A percentile compares a stretch with the other conserved stretches of the same genome.
phyloP scores from a whole-genome alignment of 139 green algal genomes.

The Haematococcus lacustris region DNA sequence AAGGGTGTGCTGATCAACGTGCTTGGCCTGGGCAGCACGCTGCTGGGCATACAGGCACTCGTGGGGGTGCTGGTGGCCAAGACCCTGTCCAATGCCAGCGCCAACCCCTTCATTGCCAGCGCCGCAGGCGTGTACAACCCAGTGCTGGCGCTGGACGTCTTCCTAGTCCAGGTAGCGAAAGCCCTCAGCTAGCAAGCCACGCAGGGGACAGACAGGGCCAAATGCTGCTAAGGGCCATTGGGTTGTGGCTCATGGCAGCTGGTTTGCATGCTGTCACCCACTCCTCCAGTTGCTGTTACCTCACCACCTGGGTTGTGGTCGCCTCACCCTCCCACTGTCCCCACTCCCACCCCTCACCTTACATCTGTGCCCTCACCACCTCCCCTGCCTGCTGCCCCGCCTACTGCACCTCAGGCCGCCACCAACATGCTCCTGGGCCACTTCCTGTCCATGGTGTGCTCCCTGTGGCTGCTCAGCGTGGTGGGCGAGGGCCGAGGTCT shows the following conservation, averaged over 20 bases:
- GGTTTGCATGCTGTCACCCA: too few relatives aligned
- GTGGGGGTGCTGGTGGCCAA: slow-evolving; percentile 93
- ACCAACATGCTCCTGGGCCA: slow-evolving; percentile 89
- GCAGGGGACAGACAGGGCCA: neutral
- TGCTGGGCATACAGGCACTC: slow-evolving; percentile 58
- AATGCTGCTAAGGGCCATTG: neutral
- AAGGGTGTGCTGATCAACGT: slow-evolving; percentile 76
- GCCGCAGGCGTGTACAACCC: slow-evolving; percentile 75
- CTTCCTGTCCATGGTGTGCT: slow-evolving; percentile 74
- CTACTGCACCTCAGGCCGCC: too few relatives aligned
- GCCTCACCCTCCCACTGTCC: too few relatives aligned
- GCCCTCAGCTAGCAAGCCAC: neutral
- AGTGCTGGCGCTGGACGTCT: slow-evolving; percentile 96
- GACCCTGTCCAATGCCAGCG: slow-evolving; percentile 82
- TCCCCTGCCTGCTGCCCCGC: too few relatives aligned
- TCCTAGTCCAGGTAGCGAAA: slow-evolving; percentile 96
- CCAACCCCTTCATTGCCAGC: slow-evolving; percentile 80
- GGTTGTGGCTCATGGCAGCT: too few relatives aligned
- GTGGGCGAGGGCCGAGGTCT: slow-evolving; percentile 46
- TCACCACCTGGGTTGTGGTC: too few relatives aligned
- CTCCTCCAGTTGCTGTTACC: too few relatives aligned
- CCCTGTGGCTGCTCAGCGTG: slow-evolving; percentile 76
- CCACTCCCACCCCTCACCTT: too few relatives aligned
- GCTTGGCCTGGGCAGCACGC: slow-evolving; percentile 56
- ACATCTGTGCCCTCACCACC: too few relatives aligned